These are phyloP conservation scores for Purshia tridentata DNA, from an alignment of 306 rosid species.

Conservation along the genomic window DNA sequence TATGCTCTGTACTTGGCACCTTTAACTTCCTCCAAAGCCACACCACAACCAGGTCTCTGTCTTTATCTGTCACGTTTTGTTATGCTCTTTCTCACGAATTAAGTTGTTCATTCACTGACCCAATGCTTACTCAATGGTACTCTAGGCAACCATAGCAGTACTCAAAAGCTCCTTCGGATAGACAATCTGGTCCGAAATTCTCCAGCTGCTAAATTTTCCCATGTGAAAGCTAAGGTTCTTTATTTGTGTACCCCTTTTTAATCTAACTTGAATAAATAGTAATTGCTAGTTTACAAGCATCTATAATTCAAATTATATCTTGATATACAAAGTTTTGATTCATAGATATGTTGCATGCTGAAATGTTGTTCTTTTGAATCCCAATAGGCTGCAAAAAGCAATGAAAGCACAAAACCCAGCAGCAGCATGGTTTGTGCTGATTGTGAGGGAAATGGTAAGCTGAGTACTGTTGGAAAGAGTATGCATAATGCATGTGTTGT, in stretches of 20 bases:
- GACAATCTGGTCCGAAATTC: slow-evolving; percentile 27
- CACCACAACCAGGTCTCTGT: slow-evolving; percentile 42
- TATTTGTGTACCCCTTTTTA: background rate
- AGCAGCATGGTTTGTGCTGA: slow-evolving; percentile 72
- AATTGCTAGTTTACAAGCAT: background rate
- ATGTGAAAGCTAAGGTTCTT: slow-evolving; percentile 50
- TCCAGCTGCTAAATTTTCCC: slow-evolving; percentile 24
- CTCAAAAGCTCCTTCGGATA: slow-evolving; percentile 26
- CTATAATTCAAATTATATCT: background rate
- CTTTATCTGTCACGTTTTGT: background rate
- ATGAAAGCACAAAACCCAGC: slow-evolving; percentile 55
- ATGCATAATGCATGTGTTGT: background rate
- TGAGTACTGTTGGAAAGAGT: background rate
- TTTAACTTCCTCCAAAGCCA: slow-evolving; percentile 28
- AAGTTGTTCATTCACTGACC: background rate
- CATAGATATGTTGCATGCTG: background rate
- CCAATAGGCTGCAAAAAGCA: slow-evolving; percentile 44
- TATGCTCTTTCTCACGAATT: slow-evolving; percentile 9
- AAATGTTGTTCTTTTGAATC: background rate
- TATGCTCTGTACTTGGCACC: slow-evolving; percentile 36
- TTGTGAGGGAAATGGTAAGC: slow-evolving; percentile 82
- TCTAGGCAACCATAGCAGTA: background rate
- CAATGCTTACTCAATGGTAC: slow-evolving; percentile 11
- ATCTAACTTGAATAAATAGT: background rate
- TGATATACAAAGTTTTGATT: background rate